Evolutionary conservation across 257 asterid genomes (phyloP), one percentile per base, ranked within the genome.

Genomic region (Solanum lignicaule): DNA sequence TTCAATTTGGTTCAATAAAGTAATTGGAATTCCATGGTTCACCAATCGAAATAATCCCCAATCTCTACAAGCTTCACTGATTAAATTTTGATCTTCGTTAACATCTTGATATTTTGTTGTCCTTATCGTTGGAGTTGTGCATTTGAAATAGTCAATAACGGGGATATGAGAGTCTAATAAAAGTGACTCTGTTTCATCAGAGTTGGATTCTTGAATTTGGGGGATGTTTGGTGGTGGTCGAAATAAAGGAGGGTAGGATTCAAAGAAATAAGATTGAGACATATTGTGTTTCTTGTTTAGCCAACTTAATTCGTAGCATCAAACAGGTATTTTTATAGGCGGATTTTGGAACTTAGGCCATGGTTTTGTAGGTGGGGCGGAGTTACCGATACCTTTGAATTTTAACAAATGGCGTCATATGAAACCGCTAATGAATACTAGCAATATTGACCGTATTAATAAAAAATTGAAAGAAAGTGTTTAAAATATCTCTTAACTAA

Each of bases 31-130:
- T 33, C 96, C 98, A 89, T 95, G 98, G 91, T 96, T 94, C 21
- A 93, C 87, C 91, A 96, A 87, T 90, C 99, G 90, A 87, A 96
- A 96, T 91, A 95, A 90, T 33, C 99, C 99, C 98, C 98, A 96
- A 7, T 94, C 94, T 58, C 92, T 91, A 87, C 98, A 96, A 14
- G 89, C 93, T 72, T 89, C 68, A 1, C 91, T 85, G n/a, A 96
- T 88, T 15, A 38, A 75, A 36, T 21, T 23, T 75, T 1, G 1
- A 86, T 71, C 25, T 2, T 36, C 48, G 0, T 1, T 41, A 11
- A 31, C 72, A 6, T 72, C 83, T 48, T 86, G 85, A n/a, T 76
- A 68, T 68, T 68, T 29, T 81, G 38, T 41, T 25, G 36, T 78
- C 4, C 9, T 38, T 38, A 35, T 73, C 3, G 14, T n/a, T n/a